Evolutionary conservation across 2,329 filamentous ascomycete species (phyloP).

Genomic region (Cladosporium velox): DNA sequence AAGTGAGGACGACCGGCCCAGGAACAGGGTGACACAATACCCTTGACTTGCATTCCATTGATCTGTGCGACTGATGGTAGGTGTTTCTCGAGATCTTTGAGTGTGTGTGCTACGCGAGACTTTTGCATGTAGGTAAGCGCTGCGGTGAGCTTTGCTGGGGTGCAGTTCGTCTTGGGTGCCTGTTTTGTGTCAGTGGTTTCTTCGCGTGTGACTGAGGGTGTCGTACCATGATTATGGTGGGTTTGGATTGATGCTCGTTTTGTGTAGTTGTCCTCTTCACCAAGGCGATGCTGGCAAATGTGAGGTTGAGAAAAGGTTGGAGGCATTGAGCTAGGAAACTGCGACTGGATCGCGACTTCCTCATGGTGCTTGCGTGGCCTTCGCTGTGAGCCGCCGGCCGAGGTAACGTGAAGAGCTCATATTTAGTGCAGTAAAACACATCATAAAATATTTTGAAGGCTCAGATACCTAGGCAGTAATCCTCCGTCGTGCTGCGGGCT

Average conservation of each 20-base stretch:
- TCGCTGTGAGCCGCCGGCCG: background rate
- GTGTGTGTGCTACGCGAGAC: slow-evolving; percentile 61
- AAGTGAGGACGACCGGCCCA: background rate
- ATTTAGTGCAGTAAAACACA: background rate
- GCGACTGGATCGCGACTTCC: background rate
- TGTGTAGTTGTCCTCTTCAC: background rate
- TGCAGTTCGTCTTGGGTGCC: slow-evolving; percentile 59
- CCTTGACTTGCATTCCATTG: slow-evolving; percentile 59
- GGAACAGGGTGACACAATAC: slow-evolving; percentile 20
- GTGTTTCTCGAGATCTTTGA: slow-evolving; percentile 68
- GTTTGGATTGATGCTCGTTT: background rate
- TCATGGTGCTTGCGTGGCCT: background rate
- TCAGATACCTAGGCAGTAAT: background rate
- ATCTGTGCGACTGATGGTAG: slow-evolving; percentile 64
- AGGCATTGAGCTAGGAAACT: background rate
- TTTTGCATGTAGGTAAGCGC: slow-evolving; percentile 62
- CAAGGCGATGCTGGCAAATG: background rate
- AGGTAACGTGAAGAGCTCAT: background rate
- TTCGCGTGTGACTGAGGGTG: background rate
- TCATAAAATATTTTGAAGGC: background rate
- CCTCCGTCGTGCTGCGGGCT: background rate
- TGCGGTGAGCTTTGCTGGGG: slow-evolving; percentile 58
- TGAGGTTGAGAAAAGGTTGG: background rate
- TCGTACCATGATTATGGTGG: background rate
- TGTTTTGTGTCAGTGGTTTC: slow-evolving; percentile 25